Conservation (phyloP, 768 basidiomycete genomes). For the Auricularia sp. region DNA sequence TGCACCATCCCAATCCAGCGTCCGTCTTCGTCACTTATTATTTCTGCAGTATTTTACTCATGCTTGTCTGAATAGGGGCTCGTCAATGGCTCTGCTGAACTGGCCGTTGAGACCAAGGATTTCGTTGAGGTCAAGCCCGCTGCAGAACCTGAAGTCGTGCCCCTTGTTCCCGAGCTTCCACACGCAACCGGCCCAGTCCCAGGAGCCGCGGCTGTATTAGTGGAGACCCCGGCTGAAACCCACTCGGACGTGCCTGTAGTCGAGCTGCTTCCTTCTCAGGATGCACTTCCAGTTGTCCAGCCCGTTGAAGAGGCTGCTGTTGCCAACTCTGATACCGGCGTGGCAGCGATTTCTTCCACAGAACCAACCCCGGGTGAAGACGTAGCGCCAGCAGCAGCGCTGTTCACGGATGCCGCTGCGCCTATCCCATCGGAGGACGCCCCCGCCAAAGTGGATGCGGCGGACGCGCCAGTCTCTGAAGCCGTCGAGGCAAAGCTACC, state of each 20-base stretch:
- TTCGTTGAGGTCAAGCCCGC: neutral
- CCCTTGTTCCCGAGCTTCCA: neutral
- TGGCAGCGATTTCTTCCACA: neutral
- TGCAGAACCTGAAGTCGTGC: neutral
- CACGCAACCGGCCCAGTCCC: neutral
- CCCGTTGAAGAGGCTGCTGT: neutral
- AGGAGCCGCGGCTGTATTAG: neutral
- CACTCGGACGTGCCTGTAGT: neutral
- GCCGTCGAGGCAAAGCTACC: conserved; percentile 6
- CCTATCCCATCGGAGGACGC: neutral
- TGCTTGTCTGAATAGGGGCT: neutral
- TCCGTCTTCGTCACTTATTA: too few species aligned
- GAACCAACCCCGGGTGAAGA: neutral
- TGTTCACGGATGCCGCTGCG: neutral
- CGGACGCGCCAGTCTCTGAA: conserved; percentile 5
- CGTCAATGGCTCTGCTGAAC: conserved; percentile 3
- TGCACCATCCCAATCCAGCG: too few species aligned
- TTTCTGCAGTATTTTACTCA: too few species aligned
- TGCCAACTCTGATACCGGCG: neutral
- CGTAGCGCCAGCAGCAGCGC: neutral
- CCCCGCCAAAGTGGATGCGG: neutral
- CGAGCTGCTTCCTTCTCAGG: neutral
- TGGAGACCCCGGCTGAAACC: neutral
- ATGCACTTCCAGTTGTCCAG: neutral
- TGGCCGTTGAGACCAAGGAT: neutral